phyloP scores from a whole-genome alignment of 2,329 filamentous ascomycete genomes.

The Epichloe gansuensis region DNA sequence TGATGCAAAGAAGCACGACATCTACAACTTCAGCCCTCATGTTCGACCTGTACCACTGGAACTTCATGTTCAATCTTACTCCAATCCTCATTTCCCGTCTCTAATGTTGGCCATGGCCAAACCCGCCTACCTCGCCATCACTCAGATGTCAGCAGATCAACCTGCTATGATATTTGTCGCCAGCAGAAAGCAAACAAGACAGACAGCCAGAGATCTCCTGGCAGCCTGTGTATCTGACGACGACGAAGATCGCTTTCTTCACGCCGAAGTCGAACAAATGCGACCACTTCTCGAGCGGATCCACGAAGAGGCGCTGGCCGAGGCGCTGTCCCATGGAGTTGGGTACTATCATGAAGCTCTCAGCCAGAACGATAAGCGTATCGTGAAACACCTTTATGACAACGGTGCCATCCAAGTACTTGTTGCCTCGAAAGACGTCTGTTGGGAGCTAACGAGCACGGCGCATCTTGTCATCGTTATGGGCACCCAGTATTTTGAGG shows the following conservation, averaged over 20 bases:
- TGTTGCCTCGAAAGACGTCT: conserved; percentile 66
- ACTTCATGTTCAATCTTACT: conserved; percentile 89
- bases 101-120: conserved; percentile 98
- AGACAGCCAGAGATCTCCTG: conserved; percentile 75
- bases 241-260: conserved; percentile 85
- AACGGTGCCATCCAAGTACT: conserved; percentile 84
- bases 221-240: conserved; percentile 81
- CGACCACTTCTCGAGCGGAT: conserved; percentile 69
- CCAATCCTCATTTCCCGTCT: conserved; percentile 91
- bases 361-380: conserved; percentile 76
- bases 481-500: conserved; percentile 96
- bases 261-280: conserved; percentile 72
- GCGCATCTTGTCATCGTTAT: conserved; percentile 91
- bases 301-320: conserved; percentile 74
- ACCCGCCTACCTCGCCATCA: conserved; percentile 78
- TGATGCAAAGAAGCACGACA: conserved; percentile 92
- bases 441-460: conserved; percentile 83
- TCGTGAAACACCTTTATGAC: conserved; percentile 83
- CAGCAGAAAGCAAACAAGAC: conserved; percentile 81
- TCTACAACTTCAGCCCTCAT: conserved; percentile 95
- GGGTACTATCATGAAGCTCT: conserved; percentile 96
- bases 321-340: conserved; percentile 84
- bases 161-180: conserved; percentile 87
- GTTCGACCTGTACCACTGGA: conserved; percentile 81
- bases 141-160: conserved; percentile 78